These are phyloP conservation scores for Magnusiomyces sp. DNA, from an alignment of 1,139 yeast genomes.

Conservation along the genomic window DNA sequence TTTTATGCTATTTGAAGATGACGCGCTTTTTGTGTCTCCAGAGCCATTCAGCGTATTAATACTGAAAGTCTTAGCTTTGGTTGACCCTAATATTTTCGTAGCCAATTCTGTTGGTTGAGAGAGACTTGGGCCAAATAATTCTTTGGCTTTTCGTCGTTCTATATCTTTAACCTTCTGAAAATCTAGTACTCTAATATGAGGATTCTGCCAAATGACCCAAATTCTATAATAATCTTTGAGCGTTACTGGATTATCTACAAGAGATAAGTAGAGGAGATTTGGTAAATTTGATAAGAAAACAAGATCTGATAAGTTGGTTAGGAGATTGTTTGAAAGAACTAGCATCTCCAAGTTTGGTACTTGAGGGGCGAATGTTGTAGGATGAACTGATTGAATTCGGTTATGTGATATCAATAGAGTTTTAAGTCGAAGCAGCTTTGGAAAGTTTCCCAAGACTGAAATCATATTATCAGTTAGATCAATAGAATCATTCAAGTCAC, in stretches of 20 bases:
- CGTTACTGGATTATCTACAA: slow-evolving; percentile 57
- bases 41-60: slow-evolving; percentile 7
- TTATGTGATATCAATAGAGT: slow-evolving; percentile 53
- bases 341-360: slow-evolving; percentile 43
- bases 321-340: slow-evolving; percentile 46
- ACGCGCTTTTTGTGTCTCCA: slow-evolving; percentile 9
- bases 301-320: slow-evolving; percentile 38
- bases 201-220: slow-evolving; percentile 54
- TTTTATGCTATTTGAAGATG: slow-evolving; percentile 31
- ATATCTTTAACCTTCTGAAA: slow-evolving; percentile 48
- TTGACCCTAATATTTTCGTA: slow-evolving; percentile 21
- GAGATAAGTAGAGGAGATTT: slow-evolving; percentile 40
- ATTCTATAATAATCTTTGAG: slow-evolving; percentile 48
- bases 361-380: slow-evolving; percentile 25
- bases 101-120: slow-evolving; percentile 31
- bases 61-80: slow-evolving; percentile 13
- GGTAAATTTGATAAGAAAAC: slow-evolving; percentile 33
- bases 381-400: slow-evolving; percentile 39
- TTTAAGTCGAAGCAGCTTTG: slow-evolving; percentile 39
- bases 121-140: slow-evolving; percentile 38
- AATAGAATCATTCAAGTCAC: slow-evolving; percentile 43
- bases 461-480: slow-evolving; percentile 65
- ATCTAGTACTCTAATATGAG: slow-evolving; percentile 57
- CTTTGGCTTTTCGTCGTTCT: slow-evolving; percentile 43
- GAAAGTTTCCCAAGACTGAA: slow-evolving; percentile 45